phyloP scores from a whole-genome alignment of 805 yeast species.

The Spathaspora sp. region DNA sequence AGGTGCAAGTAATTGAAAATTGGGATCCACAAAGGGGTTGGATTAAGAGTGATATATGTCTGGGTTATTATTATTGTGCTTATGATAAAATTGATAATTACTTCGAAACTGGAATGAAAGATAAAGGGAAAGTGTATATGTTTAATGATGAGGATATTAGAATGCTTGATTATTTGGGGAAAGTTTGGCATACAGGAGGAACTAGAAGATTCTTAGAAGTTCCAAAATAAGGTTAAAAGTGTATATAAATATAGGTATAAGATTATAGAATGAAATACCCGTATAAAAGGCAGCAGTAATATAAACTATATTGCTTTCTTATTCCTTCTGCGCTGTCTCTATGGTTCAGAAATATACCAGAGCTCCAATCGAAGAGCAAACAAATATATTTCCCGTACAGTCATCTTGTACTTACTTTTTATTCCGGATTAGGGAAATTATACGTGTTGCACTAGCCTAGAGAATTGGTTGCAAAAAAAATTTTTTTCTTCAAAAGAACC shows the following conservation, averaged over 20 bases:
- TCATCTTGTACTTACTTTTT: no score
- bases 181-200: conserved; percentile 26
- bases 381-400: no score
- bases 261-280: not conserved
- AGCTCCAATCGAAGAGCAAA: no score
- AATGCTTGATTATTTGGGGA: conserved; percentile 28
- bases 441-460: no score
- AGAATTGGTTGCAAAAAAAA: no score
- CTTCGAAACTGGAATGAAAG: not conserved
- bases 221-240: not conserved
- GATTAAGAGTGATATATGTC: conserved; percentile 33
- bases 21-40: conserved; percentile 41
- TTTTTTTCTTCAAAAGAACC: no score
- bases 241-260: not conserved
- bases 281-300: no score
- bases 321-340: no score
- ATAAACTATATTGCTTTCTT: no score
- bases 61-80: conserved; percentile 38
- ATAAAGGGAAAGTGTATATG: conserved; percentile 8
- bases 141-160: conserved; percentile 7
- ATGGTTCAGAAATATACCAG: no score
- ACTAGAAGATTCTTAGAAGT: conserved; percentile 6
- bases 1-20: conserved; percentile 13
- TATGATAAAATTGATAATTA: conserved; percentile 25
- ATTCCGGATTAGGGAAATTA: no score